These are phyloP conservation scores for Phylloporus rhodoxanthus DNA, from an alignment of 768 basidiomycete species.

Conservation along the genomic window DNA sequence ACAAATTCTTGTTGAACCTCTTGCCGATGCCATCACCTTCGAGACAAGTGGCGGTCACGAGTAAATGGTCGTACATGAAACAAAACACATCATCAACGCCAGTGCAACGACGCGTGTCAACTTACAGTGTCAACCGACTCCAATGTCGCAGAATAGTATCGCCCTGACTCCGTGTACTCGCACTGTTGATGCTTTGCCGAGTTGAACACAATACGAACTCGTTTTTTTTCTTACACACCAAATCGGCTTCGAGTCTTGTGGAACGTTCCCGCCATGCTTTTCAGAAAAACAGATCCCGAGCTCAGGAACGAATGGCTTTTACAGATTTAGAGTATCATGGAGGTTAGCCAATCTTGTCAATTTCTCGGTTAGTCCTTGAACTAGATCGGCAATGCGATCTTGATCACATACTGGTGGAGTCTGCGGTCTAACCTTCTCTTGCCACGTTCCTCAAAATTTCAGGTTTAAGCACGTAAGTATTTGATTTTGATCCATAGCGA, in stretches of 20 bases:
- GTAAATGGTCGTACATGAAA: neutral
- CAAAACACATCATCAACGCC: neutral
- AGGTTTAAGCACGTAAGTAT: neutral
- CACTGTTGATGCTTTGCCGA: neutral
- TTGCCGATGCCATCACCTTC: too few species aligned
- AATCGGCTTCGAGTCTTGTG: neutral
- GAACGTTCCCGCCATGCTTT: neutral
- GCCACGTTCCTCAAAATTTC: constrained; percentile 15
- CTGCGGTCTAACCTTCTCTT: neutral
- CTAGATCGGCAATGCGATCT: neutral
- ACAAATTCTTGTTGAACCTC: too few species aligned
- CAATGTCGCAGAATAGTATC: neutral
- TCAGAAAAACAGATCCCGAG: neutral
- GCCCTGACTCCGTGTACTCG: too few species aligned
- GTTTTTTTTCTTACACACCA: neutral
- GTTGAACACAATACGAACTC: neutral
- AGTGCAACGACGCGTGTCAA: neutral
- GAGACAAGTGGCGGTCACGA: too few species aligned
- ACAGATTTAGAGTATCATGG: neutral
- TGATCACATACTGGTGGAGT: neutral
- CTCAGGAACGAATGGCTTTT: neutral
- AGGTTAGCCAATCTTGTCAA: neutral
- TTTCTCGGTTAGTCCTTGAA: neutral
- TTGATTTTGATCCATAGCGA: constrained; percentile 14
- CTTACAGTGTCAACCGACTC: neutral